A percentile compares a stretch with the other conserved stretches of the same genome.
These are phyloP conservation scores for Oryza longistaminata DNA, from an alignment of 176 grass and related monocot species.

Conservation along the genomic window DNA sequence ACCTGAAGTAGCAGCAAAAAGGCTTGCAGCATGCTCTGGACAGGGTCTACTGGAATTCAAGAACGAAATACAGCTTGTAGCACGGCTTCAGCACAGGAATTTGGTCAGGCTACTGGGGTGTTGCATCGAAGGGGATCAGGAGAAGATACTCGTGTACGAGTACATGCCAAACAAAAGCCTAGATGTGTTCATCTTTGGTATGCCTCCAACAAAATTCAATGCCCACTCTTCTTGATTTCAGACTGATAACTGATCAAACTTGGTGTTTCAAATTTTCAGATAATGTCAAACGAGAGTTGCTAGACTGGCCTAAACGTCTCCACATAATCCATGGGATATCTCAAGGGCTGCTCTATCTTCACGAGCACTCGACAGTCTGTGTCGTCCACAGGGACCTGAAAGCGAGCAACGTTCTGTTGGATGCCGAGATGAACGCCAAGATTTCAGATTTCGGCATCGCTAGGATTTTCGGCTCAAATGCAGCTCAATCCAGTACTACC, in stretches of 20 bases:
- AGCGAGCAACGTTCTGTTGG: slow-evolving; percentile 71
- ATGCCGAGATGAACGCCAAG: slow-evolving; percentile 57
- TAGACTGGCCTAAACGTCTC: slow-evolving; percentile 39
- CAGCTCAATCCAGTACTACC: slow-evolving; percentile 44
- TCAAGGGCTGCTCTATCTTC: slow-evolving; percentile 63
- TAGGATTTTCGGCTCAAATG: slow-evolving; percentile 50
- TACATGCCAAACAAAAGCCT: slow-evolving; percentile 59
- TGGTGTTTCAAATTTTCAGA: slow-evolving; percentile 8
- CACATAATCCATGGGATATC: slow-evolving; percentile 58
- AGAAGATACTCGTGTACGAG: slow-evolving; percentile 56
- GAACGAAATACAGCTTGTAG: slow-evolving; percentile 41
- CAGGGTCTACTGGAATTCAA: slow-evolving; percentile 50
- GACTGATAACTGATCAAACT: neutral
- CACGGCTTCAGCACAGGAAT: slow-evolving; percentile 42
- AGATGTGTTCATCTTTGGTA: slow-evolving; percentile 49
- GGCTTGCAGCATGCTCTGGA: slow-evolving; percentile 34
- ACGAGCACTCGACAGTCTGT: slow-evolving; percentile 57
- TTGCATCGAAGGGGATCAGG: slow-evolving; percentile 29
- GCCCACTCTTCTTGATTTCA: neutral
- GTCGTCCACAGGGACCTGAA: slow-evolving; percentile 70
- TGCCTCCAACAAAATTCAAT: neutral
- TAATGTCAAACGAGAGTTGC: neutral
- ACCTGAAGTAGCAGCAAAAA: slow-evolving; percentile 47
- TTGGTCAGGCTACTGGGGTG: slow-evolving; percentile 33
- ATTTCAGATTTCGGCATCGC: slow-evolving; percentile 73